These are phyloP conservation scores for Diaporthe helianthi DNA, from an alignment of 2,329 filamentous ascomycete genomes.

Conservation along the genomic window DNA sequence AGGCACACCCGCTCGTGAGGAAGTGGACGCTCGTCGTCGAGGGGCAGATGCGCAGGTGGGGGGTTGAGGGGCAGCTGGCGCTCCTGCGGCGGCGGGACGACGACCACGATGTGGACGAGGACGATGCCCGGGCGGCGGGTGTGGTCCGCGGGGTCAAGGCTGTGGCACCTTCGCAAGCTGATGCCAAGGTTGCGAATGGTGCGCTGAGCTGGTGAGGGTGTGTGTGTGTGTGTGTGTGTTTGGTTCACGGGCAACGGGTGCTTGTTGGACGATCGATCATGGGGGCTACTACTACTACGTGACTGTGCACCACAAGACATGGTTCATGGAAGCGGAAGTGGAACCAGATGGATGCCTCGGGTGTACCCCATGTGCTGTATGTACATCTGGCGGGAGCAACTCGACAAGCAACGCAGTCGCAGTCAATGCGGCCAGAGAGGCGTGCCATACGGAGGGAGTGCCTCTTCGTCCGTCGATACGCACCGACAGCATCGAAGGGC, in stretches of 20 bases:
- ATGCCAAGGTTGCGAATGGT: constrained; percentile 33
- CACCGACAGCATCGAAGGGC: neutral
- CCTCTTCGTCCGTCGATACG: neutral
- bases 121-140: constrained; percentile 23
- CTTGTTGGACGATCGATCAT: too few species aligned
- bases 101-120: too few species aligned
- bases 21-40: constrained; percentile 63
- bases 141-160: constrained; percentile 33
- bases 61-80: constrained; percentile 34
- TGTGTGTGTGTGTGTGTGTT: too few species aligned
- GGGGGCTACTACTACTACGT: neutral
- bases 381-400: too few species aligned
- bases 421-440: neutral
- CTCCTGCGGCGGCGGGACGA: constrained; percentile 30
- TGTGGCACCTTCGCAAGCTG: constrained; percentile 16
- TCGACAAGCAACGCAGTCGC: neutral
- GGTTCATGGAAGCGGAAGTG: too few species aligned
- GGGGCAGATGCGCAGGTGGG: constrained; percentile 49
- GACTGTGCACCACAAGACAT: neutral
- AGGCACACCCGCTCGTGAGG: constrained; percentile 69
- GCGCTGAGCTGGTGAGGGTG: constrained; percentile 41
- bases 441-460: too few species aligned
- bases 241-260: too few species aligned
- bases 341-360: too few species aligned
- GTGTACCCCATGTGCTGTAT: too few species aligned